phyloP scores from a whole-genome alignment of 1,284 basidiomycete genomes.

The Takashimella tepidaria region DNA sequence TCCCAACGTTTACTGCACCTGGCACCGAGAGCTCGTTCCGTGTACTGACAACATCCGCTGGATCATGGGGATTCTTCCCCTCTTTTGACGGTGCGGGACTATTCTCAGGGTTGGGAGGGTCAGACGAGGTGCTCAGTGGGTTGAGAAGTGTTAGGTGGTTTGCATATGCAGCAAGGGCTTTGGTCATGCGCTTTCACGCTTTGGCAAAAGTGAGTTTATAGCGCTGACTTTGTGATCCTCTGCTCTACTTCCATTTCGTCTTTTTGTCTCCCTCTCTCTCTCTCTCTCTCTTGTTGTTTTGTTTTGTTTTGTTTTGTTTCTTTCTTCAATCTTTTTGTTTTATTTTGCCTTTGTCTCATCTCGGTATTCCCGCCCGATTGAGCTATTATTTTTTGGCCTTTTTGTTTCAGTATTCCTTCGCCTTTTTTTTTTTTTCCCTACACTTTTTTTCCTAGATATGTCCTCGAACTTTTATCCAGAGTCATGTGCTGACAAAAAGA shows the following conservation, averaged over 20 bases:
- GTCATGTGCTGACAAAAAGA: too few species aligned
- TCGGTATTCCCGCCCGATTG: neutral
- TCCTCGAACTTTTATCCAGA: too few species aligned
- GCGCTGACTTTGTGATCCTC: too few species aligned
- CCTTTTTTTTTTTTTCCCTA: neutral
- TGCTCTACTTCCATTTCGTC: conserved; percentile 1
- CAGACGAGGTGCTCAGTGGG: conserved; percentile 55
- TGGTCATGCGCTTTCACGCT: conserved; percentile 78
- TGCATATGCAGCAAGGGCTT: conserved; percentile 72
- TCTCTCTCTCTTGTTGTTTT: neutral
- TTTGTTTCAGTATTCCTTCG: neutral
- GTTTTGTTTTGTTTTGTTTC: neutral
- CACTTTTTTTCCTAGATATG: too few species aligned
- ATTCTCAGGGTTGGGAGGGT: conserved; percentile 32
- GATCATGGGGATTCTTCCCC: conserved; percentile 40
- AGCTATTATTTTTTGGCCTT: neutral
- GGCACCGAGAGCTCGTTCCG: conserved; percentile 32
- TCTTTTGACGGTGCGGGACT: conserved; percentile 36
- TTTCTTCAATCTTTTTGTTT: too few species aligned
- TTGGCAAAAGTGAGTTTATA: conserved; percentile 72
- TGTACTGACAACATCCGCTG: conserved; percentile 15
- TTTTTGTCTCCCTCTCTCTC: neutral
- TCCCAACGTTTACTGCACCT: conserved; percentile 43
- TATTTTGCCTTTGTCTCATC: neutral
- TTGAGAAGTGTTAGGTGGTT: conserved; percentile 78